Evolutionary conservation across 257 asterid genomes (phyloP), one percentile per base, ranked within the genome.

Genomic region (Euphrasia confusa): DNA sequence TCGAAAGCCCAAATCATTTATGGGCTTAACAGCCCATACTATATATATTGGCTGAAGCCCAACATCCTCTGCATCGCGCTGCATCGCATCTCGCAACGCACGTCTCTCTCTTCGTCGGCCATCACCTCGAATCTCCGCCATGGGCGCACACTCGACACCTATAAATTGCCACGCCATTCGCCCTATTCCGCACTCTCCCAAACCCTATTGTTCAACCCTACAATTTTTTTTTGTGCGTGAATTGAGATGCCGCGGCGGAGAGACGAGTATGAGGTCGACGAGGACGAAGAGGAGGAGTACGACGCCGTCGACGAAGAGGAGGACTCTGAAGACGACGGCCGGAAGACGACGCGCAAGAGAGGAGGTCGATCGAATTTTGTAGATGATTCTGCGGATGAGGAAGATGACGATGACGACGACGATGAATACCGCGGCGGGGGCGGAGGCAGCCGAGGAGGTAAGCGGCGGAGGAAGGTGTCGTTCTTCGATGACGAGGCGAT

Each of bases 401-500:
- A 55, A 30, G 90, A 83, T 0, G 98, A 86, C 40, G 59, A 54
- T 0, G 94, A 90, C 15, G 97, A 84, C 5, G 94, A 85, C 5
- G 90, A 82, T 5, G 85, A 83, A 11, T 64, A 76, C 10, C 75
- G 76, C 3, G 80, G 78, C 4, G 76, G 72, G 0, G 68, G 73
- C 3, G 73, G 73, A 0, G 71, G 80, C 0, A 73, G 85, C 7
- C 44, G 80, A 5, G 79, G 73, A 5, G 81, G 79, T 30, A 77
- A 68, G 69, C 74, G 77, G 68, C 74, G 75, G 47, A 66, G 78
- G 66, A 71, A 73, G 75, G 66, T 75, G 4, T 74, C 84, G 3
- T 75, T 83, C 65, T 83, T 92, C 52, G 98, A 92, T 18, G 80
- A 75, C 63, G 95, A 92, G 69, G 96, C 95, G 13, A 74, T 67